phyloP scores from a whole-genome alignment of 495 filamentous ascomycete species.

The Penicillium psychrofluorescens region DNA sequence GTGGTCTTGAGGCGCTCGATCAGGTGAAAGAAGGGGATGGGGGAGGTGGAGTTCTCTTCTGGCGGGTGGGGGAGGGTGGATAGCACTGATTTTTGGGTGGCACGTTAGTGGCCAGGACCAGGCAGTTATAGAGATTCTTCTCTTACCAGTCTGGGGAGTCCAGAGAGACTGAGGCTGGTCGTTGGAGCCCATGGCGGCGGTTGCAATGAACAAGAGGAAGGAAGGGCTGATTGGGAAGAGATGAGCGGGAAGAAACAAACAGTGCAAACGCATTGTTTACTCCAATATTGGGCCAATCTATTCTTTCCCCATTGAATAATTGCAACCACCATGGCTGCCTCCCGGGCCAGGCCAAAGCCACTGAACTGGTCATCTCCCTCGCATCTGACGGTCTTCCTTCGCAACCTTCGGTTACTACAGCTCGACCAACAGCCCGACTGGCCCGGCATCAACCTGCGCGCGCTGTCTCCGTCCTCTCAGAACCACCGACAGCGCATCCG shows the following conservation, averaged over 20 bases:
- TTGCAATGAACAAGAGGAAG: not conserved
- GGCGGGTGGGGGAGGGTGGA: conserved; percentile 44
- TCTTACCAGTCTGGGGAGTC: conserved; percentile 15
- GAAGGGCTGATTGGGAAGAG: not conserved
- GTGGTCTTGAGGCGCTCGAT: conserved; percentile 90
- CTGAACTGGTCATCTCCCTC: conserved; percentile 39
- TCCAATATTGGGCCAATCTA: not conserved
- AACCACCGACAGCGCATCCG: conserved; percentile 74
- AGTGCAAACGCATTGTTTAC: conserved; percentile 26
- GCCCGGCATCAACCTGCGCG: conserved; percentile 59
- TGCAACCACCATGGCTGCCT: conserved; percentile 19
- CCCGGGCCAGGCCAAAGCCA: conserved; percentile 23
- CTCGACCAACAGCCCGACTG: conserved; percentile 69
- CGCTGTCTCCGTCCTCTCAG: conserved; percentile 60
- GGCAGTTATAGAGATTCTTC: not conserved
- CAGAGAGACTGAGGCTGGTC: not conserved
- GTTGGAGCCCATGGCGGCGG: conserved; percentile 21
- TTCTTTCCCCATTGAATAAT: too few relatives aligned
- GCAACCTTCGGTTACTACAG: conserved; percentile 72
- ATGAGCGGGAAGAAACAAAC: conserved; percentile 13
- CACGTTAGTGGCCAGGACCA: too few relatives aligned
- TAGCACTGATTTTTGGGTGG: conserved; percentile 22
- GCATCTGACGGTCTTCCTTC: conserved; percentile 61
- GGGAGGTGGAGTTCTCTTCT: conserved; percentile 56
- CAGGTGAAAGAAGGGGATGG: conserved; percentile 87